Evolutionary conservation across 1,284 basidiomycete species (phyloP).

Genomic region (Cystobasidium slooffiae): DNA sequence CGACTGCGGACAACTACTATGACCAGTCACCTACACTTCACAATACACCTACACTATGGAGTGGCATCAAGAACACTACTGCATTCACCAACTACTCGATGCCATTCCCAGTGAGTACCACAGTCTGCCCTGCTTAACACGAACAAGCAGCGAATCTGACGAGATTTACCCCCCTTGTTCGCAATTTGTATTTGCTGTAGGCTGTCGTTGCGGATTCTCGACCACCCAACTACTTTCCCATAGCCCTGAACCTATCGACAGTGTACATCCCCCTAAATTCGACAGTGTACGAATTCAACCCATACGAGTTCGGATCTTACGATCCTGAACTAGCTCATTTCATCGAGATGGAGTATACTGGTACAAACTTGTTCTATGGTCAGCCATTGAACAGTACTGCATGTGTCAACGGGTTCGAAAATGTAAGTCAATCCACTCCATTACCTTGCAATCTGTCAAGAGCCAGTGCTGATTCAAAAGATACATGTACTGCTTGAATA

Average conservation of each 20-base stretch:
- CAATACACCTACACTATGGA: conserved; percentile 47
- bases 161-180: neutral
- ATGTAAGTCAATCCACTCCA: conserved; percentile 62
- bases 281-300: conserved; percentile 53
- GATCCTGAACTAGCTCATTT: conserved; percentile 68
- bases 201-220: conserved; percentile 38
- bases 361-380: conserved; percentile 65
- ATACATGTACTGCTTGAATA: conserved; percentile 1
- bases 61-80: conserved; percentile 43
- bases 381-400: conserved; percentile 62
- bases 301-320: conserved; percentile 68
- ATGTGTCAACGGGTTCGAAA: conserved; percentile 70
- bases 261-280: conserved; percentile 45
- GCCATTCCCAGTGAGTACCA: conserved; percentile 50
- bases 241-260: conserved; percentile 24
- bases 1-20: conserved; percentile 48
- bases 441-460: conserved; percentile 59
- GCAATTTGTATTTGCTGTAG: conserved; percentile 25
- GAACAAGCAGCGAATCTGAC: neutral
- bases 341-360: conserved; percentile 65
- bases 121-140: neutral
- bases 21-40: conserved; percentile 10
- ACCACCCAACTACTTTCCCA: conserved; percentile 34
- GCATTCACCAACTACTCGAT: conserved; percentile 47
- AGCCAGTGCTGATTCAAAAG: neutral